Conservation (phyloP, 805 yeast species). For the Candida railenensis region DNA sequence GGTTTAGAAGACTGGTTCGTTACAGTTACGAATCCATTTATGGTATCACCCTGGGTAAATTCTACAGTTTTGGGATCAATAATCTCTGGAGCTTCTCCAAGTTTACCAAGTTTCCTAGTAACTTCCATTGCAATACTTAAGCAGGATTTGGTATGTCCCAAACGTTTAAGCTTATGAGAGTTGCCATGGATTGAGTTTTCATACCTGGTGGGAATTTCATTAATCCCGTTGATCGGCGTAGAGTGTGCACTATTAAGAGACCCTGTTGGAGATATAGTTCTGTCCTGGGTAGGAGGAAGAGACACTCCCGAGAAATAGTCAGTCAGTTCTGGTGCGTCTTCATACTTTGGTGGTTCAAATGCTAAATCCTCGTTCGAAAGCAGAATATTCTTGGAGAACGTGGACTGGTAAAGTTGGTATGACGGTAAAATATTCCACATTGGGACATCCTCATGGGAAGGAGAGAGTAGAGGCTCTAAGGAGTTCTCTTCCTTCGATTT, state of each 20-base stretch:
- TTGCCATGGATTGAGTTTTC: slow-evolving; percentile 27
- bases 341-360: slow-evolving; percentile 24
- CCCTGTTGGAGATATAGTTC: neutral
- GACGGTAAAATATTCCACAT: slow-evolving; percentile 30
- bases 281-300: neutral
- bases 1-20: slow-evolving; percentile 16
- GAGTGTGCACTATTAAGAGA: neutral
- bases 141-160: slow-evolving; percentile 8
- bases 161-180: slow-evolving; percentile 23
- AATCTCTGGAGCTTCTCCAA: slow-evolving; percentile 15
- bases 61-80: slow-evolving; percentile 18
- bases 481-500: neutral
- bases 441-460: slow-evolving; percentile 26
- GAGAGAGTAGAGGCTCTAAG: slow-evolving; percentile 20
- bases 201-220: slow-evolving; percentile 18
- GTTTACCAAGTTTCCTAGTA: slow-evolving; percentile 15
- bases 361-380: slow-evolving; percentile 18
- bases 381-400: slow-evolving; percentile 23
- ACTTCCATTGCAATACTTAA: slow-evolving; percentile 18
- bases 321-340: neutral
- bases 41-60: slow-evolving; percentile 25
- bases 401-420: slow-evolving; percentile 28
- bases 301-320: neutral
- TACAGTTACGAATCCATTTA: slow-evolving; percentile 23
- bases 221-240: neutral